Conservation (phyloP, 2,329 filamentous ascomycete species). For the Cordyceps farinosa region DNA sequence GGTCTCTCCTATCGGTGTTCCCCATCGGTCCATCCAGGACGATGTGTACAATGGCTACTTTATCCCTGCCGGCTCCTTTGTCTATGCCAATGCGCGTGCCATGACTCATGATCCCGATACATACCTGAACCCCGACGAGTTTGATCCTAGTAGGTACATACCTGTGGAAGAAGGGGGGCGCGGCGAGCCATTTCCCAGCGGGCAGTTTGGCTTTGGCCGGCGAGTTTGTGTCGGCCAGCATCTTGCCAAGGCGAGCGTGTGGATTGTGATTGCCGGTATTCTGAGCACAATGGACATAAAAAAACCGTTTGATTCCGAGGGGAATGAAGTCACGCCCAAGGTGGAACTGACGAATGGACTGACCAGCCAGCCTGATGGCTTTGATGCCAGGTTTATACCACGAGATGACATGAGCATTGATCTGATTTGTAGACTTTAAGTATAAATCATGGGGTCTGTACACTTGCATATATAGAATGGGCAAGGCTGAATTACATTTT, state of each 20-base stretch:
- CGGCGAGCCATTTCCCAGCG: conserved; percentile 44
- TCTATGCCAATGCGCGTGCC: conserved; percentile 42
- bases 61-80: conserved; percentile 51
- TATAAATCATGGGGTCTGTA: not conserved
- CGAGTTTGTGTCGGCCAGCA: conserved; percentile 48
- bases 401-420: conserved; percentile 20
- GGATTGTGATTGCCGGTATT: conserved; percentile 38
- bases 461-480: not conserved
- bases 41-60: conserved; percentile 55
- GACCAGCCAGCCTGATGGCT: conserved; percentile 27
- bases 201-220: conserved; percentile 51
- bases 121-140: conserved; percentile 41
- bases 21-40: conserved; percentile 51
- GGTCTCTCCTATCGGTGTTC: conserved; percentile 48
- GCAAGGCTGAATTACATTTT: not conserved
- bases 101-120: conserved; percentile 41
- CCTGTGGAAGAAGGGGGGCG: conserved; percentile 33
- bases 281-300: conserved; percentile 37
- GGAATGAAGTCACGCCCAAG: conserved; percentile 31
- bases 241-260: conserved; percentile 45
- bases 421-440: not conserved
- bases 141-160: conserved; percentile 45
- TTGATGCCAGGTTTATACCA: conserved; percentile 25
- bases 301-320: conserved; percentile 31
- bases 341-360: conserved; percentile 28